Conservation (phyloP, 148 eudicot genomes). For the Heliosperma pusillum region DNA sequence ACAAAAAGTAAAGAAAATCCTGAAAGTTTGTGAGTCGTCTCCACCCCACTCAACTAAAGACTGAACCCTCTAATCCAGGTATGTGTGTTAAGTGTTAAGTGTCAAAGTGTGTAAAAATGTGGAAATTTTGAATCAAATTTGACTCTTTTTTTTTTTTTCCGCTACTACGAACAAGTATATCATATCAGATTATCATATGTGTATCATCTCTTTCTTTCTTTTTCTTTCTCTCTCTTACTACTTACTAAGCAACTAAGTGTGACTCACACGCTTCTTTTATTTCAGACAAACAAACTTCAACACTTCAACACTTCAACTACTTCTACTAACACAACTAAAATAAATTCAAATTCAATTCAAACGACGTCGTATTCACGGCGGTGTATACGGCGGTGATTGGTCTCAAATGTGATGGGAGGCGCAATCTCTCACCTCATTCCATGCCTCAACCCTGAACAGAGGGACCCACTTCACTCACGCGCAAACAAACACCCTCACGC, state of each 20-base stretch:
- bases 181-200: too few species aligned
- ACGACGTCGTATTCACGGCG: not conserved
- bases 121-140: slow-evolving; percentile 20
- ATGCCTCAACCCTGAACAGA: slow-evolving; percentile 55
- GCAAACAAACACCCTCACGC: not conserved
- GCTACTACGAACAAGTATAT: too few species aligned
- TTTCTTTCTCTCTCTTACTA: not conserved
- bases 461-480: slow-evolving; percentile 11
- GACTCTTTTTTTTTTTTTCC: slow-evolving; percentile 3
- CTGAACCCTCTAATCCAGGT: not conserved
- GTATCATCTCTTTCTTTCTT: slow-evolving; percentile 3
- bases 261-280: not conserved
- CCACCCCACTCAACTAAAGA: too few species aligned
- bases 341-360: not conserved
- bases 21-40: too few species aligned
- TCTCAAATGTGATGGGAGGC: slow-evolving; percentile 77
- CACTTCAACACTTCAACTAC: too few species aligned
- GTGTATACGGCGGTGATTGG: not conserved
- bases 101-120: not conserved
- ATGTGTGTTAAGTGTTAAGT: not conserved
- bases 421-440: slow-evolving; percentile 77
- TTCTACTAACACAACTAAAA: not conserved
- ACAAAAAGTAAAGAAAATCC: too few species aligned
- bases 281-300: not conserved
- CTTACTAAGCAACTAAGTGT: not conserved